These are phyloP conservation scores for Cucumis hystrix DNA, from an alignment of 306 rosid species.

Conservation along the genomic window DNA sequence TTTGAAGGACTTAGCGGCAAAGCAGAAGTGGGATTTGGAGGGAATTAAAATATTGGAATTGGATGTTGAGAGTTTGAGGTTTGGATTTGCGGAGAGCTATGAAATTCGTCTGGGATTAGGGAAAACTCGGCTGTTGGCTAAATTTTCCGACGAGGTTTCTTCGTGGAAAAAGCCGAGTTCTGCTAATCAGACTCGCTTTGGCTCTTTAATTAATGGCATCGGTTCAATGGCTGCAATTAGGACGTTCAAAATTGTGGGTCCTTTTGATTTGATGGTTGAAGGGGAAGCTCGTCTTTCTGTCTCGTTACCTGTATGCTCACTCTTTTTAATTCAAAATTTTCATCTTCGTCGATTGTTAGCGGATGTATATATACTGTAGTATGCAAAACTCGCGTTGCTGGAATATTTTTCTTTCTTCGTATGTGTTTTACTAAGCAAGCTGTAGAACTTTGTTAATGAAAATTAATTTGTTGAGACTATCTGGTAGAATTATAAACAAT, in stretches of 20 bases:
- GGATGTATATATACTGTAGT: background rate
- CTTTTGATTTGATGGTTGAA: constrained; percentile 48
- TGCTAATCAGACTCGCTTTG: constrained; percentile 27
- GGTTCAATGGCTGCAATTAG: constrained; percentile 39
- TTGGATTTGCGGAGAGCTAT: constrained; percentile 30
- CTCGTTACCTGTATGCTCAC: constrained; percentile 40
- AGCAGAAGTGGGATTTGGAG: constrained; percentile 45
- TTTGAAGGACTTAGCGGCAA: constrained; percentile 45
- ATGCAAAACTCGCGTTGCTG: background rate
- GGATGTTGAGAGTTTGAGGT: constrained; percentile 42
- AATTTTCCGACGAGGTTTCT: constrained; percentile 40
- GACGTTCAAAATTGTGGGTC: constrained; percentile 52
- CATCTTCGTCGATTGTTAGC: background rate
- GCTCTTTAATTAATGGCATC: constrained; percentile 28
- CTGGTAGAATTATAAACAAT: background rate
- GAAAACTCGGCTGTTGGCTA: constrained; percentile 24
- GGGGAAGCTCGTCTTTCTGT: constrained; percentile 31
- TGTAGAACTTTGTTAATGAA: background rate
- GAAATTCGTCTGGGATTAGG: constrained; percentile 51
- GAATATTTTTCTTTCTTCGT: background rate
- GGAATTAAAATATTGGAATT: constrained; percentile 31
- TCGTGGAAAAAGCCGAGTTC: constrained; percentile 45
- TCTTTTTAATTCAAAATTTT: background rate
- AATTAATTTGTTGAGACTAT: background rate
- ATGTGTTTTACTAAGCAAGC: background rate